Percentiles rank a stretch among this genome's conserved stretches.
Conservation (phyloP, 176 grass and related monocot species). For the Oropetium thomaeum region DNA sequence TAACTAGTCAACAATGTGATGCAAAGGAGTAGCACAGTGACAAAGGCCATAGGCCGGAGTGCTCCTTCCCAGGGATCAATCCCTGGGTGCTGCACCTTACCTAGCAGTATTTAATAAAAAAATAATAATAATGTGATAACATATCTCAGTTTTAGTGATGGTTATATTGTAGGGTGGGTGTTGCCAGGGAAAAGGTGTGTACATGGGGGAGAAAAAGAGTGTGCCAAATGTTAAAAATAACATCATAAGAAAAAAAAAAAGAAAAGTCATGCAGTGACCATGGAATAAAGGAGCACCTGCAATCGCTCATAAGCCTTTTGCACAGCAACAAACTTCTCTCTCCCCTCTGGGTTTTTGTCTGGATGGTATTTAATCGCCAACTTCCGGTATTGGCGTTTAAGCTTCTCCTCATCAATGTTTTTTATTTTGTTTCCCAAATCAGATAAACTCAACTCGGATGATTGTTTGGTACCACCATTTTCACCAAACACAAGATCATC, state of each 20-base stretch:
- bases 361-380: conserved; percentile 98
- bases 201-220: neutral
- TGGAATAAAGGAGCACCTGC: conserved; percentile 60
- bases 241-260: conserved; percentile 15
- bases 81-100: too few relatives aligned
- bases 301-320: conserved; percentile 99
- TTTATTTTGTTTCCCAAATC: conserved; percentile 54
- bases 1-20: conserved; percentile 22
- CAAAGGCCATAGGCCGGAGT: too few relatives aligned
- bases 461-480: conserved; percentile 46
- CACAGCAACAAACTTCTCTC: conserved; percentile 97
- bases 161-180: neutral
- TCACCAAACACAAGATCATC: conserved; percentile 82
- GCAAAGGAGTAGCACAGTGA: too few relatives aligned
- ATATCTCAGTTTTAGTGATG: neutral
- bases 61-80: too few relatives aligned
- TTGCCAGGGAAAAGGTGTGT: neutral
- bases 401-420: conserved; percentile 98
- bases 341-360: conserved; percentile 98
- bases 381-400: conserved; percentile 97
- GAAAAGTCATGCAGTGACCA: conserved; percentile 1
- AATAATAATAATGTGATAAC: too few relatives aligned
- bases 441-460: conserved; percentile 32
- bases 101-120: too few relatives aligned
- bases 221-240: neutral